Evolutionary conservation across 2,329 filamentous ascomycete genomes (phyloP).

Genomic region (Fusarium sororula): DNA sequence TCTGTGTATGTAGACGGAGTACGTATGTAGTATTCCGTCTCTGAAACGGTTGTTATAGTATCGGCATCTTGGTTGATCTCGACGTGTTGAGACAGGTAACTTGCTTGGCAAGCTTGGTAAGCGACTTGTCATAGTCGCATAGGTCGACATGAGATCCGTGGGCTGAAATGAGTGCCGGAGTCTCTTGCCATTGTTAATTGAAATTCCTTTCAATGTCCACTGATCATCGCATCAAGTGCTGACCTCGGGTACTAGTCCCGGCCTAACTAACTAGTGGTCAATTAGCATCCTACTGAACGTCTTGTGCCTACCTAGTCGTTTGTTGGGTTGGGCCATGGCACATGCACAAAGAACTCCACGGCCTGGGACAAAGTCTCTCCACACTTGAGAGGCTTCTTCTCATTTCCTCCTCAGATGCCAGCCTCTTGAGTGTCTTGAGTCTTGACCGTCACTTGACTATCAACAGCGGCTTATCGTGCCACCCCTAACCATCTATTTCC

Average conservation of each 20-base stretch:
- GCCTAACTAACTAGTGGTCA: not conserved
- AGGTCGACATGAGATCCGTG: not conserved
- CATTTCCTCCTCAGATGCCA: slow-evolving; percentile 12
- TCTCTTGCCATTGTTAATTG: slow-evolving; percentile 6
- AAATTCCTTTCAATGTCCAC: slow-evolving; percentile 5
- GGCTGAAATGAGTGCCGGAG: slow-evolving; percentile 26
- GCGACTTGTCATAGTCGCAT: slow-evolving; percentile 17
- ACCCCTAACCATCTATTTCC: slow-evolving; percentile 9
- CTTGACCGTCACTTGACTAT: not conserved
- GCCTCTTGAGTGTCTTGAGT: not conserved
- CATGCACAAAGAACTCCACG: slow-evolving; percentile 8
- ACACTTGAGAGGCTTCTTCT: slow-evolving; percentile 20
- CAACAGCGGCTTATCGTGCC: slow-evolving; percentile 24
- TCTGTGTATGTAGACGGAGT: not conserved
- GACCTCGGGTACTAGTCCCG: slow-evolving; percentile 23
- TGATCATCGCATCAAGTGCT: slow-evolving; percentile 34
- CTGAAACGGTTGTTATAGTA: not conserved
- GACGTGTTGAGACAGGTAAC: not conserved
- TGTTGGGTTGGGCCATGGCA: not conserved
- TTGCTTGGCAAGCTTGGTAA: slow-evolving; percentile 4
- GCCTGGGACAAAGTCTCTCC: slow-evolving; percentile 8
- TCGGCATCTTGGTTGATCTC: not conserved
- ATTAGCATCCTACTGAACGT: slow-evolving; percentile 16
- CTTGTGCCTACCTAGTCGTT: not conserved
- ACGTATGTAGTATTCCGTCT: not conserved